Conservation (phyloP, 371 early-diverging fungal genomes). For the Mucor lusitanicus region DNA sequence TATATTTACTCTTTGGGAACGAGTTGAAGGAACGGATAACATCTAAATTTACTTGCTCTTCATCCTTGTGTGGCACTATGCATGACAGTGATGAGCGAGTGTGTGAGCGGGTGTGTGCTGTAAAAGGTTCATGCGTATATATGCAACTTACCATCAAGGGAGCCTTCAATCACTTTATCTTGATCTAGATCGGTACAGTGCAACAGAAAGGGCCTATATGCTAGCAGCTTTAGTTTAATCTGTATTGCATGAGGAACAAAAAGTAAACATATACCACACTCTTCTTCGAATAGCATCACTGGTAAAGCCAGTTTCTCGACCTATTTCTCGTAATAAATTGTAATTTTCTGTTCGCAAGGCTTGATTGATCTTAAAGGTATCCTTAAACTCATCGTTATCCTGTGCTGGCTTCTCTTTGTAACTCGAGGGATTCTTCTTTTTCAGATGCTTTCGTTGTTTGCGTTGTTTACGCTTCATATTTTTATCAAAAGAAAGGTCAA, state of each 20-base stretch:
- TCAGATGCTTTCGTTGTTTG: constrained; percentile 13
- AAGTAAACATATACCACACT: constrained; percentile 48
- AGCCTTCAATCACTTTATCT: constrained; percentile 8
- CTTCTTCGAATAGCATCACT: constrained; percentile 30
- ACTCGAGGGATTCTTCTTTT: constrained; percentile 5
- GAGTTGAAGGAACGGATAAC: constrained; percentile 52
- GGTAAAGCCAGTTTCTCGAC: constrained; percentile 35
- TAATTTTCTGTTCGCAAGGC: constrained; percentile 54
- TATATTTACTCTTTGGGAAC: constrained; percentile 33
- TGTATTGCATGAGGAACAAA: background rate
- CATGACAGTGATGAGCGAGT: background rate
- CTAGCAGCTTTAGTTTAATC: background rate
- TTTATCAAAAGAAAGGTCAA: background rate
- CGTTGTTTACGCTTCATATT: constrained; percentile 7
- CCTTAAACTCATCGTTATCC: constrained; percentile 42
- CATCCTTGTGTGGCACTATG: constrained; percentile 47
- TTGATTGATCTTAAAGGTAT: constrained; percentile 51
- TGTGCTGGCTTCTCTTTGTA: constrained; percentile 22
- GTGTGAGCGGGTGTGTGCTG: background rate
- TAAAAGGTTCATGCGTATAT: background rate
- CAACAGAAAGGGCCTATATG: constrained; percentile 52
- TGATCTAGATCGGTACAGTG: constrained; percentile 22
- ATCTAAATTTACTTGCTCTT: constrained; percentile 55
- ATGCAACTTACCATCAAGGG: constrained; percentile 6
- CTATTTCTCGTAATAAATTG: constrained; percentile 46